Percentiles rank a stretch among this genome's conserved stretches.
Evolutionary conservation across 345 rosid species (phyloP).

Genomic region (Euclidium syriacum): DNA sequence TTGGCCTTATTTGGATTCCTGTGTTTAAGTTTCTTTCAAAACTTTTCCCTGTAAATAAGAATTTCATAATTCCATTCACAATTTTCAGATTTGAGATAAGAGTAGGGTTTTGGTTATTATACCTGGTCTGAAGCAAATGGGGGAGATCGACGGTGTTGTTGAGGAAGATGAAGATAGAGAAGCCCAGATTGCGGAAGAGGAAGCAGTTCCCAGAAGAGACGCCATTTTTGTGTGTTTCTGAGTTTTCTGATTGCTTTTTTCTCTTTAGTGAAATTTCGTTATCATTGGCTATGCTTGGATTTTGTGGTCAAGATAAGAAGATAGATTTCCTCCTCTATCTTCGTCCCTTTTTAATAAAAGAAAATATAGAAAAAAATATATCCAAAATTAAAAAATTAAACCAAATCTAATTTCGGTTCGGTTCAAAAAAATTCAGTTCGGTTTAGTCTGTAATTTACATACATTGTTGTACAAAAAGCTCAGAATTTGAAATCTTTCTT

Average conservation of each 20-base stretch:
- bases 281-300: slow-evolving; percentile 29
- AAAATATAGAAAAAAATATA: too few relatives aligned
- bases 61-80: background rate
- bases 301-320: slow-evolving; percentile 54
- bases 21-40: slow-evolving; percentile 32
- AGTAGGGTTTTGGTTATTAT: background rate
- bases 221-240: slow-evolving; percentile 47
- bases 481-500: too few relatives aligned
- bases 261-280: slow-evolving; percentile 1
- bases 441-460: too few relatives aligned
- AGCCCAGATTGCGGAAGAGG: slow-evolving; percentile 52
- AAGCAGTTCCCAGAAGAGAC: slow-evolving; percentile 58
- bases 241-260: slow-evolving; percentile 20
- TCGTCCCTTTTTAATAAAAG: background rate
- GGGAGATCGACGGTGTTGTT: slow-evolving; percentile 31
- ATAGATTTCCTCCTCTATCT: slow-evolving; percentile 36
- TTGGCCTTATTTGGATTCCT: slow-evolving; percentile 43
- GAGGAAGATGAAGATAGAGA: slow-evolving; percentile 44
- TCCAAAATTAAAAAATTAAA: too few relatives aligned
- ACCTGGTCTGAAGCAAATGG: slow-evolving; percentile 32
- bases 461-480: too few relatives aligned
- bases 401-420: too few relatives aligned
- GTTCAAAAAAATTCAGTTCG: too few relatives aligned
- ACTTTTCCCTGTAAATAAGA: slow-evolving; percentile 38
- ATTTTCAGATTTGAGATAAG: background rate